Conservation (phyloP, 176 grass and related monocot genomes). For the Eragrostis nindensis region DNA sequence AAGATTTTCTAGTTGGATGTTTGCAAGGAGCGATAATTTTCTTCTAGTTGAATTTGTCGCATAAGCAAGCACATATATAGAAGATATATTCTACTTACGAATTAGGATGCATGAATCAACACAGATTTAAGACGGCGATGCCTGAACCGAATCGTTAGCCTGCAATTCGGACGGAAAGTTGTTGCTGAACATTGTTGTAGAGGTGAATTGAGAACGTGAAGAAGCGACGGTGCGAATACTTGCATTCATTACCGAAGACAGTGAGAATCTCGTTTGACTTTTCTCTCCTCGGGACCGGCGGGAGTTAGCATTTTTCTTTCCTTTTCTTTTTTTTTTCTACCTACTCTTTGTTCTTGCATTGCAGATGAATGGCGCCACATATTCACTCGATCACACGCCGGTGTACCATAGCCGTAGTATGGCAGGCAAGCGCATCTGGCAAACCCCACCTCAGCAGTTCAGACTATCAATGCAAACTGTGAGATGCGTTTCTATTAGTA, state of each 20-base stretch:
- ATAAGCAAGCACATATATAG: not conserved
- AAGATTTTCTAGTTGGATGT: not conserved
- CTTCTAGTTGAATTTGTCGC: not conserved
- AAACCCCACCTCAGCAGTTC: not conserved
- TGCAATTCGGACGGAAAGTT: too few species aligned
- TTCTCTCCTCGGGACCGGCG: not conserved
- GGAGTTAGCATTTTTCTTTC: not conserved
- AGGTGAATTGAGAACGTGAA: not conserved
- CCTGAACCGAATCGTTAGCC: too few species aligned
- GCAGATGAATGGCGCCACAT: not conserved
- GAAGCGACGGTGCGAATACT: not conserved
- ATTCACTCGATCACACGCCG: not conserved
- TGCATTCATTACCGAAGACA: slow-evolving; percentile 1
- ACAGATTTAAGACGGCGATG: too few species aligned
- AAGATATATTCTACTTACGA: not conserved
- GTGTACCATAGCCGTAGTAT: not conserved
- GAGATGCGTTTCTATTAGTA: not conserved
- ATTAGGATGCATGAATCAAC: not conserved
- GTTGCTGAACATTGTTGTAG: too few species aligned
- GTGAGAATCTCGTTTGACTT: slow-evolving; percentile 48
- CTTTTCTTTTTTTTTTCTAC: not conserved
- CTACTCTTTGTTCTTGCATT: not conserved
- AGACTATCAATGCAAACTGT: not conserved
- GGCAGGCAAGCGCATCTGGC: not conserved
- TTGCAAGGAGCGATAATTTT: not conserved